These are phyloP conservation scores for Elsinoe necatrix DNA, from an alignment of 2,329 filamentous ascomycete genomes.

Conservation along the genomic window DNA sequence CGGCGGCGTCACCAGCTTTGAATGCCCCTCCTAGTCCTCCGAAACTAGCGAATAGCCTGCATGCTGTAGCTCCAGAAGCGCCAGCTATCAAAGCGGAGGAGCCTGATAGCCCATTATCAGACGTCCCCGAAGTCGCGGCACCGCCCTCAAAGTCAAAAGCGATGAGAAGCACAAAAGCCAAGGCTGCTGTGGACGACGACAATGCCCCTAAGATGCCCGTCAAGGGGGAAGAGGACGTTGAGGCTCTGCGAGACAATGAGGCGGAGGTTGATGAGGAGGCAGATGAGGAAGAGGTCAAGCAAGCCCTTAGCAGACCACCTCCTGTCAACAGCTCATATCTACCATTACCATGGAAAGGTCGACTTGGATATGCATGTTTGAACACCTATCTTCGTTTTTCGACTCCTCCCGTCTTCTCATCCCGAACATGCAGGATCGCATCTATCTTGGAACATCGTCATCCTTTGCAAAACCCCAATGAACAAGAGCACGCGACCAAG, in stretches of 20 bases:
- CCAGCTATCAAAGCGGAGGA: constrained; percentile 22
- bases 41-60: constrained; percentile 35
- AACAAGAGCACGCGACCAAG: constrained; percentile 73
- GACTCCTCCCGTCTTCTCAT: constrained; percentile 79
- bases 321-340: constrained; percentile 75
- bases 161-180: constrained; percentile 19
- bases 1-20: constrained; percentile 33
- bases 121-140: constrained; percentile 28
- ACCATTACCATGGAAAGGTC: constrained; percentile 82
- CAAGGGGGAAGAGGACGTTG: constrained; percentile 18
- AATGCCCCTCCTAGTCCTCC: constrained; percentile 31
- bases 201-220: constrained; percentile 22
- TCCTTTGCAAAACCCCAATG: constrained; percentile 64
- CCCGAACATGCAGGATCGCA: constrained; percentile 80
- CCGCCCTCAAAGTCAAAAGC: constrained; percentile 20
- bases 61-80: constrained; percentile 26
- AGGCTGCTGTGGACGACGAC: constrained; percentile 18
- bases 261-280: constrained; percentile 44
- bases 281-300: constrained; percentile 50
- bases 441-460: constrained; percentile 86
- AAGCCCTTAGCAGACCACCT: constrained; percentile 56
- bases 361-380: constrained; percentile 83
- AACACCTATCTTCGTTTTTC: constrained; percentile 82
- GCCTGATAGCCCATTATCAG: constrained; percentile 29
- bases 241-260: constrained; percentile 41